These are phyloP conservation scores for Hypholoma fasciculare DNA, from an alignment of 768 basidiomycete genomes.

Conservation along the genomic window DNA sequence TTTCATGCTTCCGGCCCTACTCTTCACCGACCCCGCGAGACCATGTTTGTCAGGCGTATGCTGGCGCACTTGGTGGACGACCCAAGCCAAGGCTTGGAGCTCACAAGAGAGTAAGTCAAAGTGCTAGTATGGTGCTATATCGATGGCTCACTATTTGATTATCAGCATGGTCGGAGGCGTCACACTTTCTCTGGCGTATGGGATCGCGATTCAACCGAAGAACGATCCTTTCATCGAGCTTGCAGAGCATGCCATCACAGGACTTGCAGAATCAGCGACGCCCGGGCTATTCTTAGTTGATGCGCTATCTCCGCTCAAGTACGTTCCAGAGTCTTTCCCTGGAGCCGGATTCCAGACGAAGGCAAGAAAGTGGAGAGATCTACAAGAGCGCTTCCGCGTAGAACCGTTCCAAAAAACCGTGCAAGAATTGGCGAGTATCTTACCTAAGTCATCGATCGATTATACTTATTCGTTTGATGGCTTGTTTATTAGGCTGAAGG, in stretches of 20 bases:
- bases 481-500: conserved; percentile 8
- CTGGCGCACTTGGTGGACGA: conserved; percentile 9
- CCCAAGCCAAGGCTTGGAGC: conserved; percentile 6
- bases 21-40: conserved; percentile 11
- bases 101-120: neutral
- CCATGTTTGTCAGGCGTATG: conserved; percentile 14
- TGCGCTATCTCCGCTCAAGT: conserved; percentile 30
- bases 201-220: conserved; percentile 25
- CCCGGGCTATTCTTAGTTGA: conserved; percentile 33
- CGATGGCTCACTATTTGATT: neutral
- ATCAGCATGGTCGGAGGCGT: conserved; percentile 25
- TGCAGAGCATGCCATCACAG: conserved; percentile 20
- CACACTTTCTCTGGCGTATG: conserved; percentile 29
- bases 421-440: conserved; percentile 26
- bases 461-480: neutral
- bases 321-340: conserved; percentile 47
- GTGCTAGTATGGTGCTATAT: neutral
- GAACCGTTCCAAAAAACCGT: conserved; percentile 34
- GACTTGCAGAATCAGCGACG: conserved; percentile 20
- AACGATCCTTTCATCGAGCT: conserved; percentile 31
- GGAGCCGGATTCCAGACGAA: conserved; percentile 46
- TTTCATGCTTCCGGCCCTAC: conserved; percentile 14
- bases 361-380: conserved; percentile 34
- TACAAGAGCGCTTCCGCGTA: conserved; percentile 32
- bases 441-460: too few species aligned